Evolutionary conservation across 2,329 filamentous ascomycete species (phyloP), one percentile per base, ranked within the genome.

Genomic region (Trichophyton benhamiae): DNA sequence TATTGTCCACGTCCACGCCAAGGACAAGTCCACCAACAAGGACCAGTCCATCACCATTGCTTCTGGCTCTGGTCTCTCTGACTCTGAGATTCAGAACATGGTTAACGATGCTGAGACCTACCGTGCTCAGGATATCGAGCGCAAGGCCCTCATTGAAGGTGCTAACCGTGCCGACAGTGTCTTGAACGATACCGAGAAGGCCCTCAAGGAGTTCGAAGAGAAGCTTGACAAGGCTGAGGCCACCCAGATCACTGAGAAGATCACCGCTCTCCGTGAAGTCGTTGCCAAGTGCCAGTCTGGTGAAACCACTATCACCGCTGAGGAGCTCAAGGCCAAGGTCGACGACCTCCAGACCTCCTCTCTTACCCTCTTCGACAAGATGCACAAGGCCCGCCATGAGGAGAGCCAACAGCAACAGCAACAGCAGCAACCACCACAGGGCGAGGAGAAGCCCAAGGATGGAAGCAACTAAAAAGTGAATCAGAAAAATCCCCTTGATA

Each of bases 21-120:
- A 95, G 84, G 92, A 97, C 81, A 96, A 97, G 87, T 92, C 91
- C 70, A 97, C 91, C 79, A 89, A 90, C 86, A 97, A 96, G 87
- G 92, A 97, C 75, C 92, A 99, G 83, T 96, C 91, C 65, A 97
- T 99, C 80, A 97, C 92, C 75, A 96, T 99, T 76, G 91, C 92
- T 61, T 96, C 91, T 63, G 94, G 92, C 76, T 97, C 92, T 67
- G 92, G 94, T 85, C 88, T 97, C 62, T 96, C 90, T 57, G 91
- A 99, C 65, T 77, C 82, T 61, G 92, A 99, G 82, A 99, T 99
- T 68, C 84, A 96, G 81, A 87, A 85, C 80, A 97, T 99, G 94
- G 91, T 99, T 73, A 83, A 92, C 75, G 94, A 97, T 75, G 95
- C 94, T 60, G 92, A 97, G 86, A 92, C 91, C 80, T 97, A 95